phyloP scores from a whole-genome alignment of 805 yeast species.

The Yarrowia sp. region DNA sequence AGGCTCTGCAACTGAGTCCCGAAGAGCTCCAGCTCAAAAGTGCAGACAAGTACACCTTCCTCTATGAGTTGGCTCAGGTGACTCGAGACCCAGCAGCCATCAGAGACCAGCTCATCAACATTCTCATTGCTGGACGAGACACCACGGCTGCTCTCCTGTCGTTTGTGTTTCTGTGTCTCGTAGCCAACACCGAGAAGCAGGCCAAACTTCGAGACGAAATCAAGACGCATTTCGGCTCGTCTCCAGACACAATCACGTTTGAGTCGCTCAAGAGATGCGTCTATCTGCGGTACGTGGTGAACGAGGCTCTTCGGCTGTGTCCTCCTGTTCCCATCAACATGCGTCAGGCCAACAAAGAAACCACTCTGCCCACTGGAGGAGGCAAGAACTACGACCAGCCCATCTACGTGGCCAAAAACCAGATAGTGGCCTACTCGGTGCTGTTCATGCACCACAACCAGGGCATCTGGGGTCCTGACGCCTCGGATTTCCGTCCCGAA shows the following conservation, averaged over 20 bases:
- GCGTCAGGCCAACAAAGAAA: constrained; percentile 56
- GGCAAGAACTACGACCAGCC: constrained; percentile 54
- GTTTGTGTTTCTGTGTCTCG: constrained; percentile 54
- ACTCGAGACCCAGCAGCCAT: constrained; percentile 57
- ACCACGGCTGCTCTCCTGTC: constrained; percentile 61
- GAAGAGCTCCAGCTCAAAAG: constrained; percentile 40
- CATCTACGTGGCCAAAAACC: constrained; percentile 56
- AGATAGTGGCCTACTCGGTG: constrained; percentile 52
- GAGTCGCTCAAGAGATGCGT: constrained; percentile 58
- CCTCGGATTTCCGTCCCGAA: constrained; percentile 56
- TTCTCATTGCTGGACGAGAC: constrained; percentile 62
- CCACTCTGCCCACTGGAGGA: constrained; percentile 62
- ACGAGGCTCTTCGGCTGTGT: constrained; percentile 59
- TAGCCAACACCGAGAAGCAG: constrained; percentile 50
- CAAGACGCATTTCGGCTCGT: constrained; percentile 49
- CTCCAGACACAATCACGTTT: constrained; percentile 50
- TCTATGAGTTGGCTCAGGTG: constrained; percentile 58
- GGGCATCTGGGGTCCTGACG: constrained; percentile 56
- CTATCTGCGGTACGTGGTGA: constrained; percentile 57
- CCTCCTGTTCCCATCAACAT: constrained; percentile 62
- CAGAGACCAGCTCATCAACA: constrained; percentile 60
- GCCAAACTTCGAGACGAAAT: constrained; percentile 52
- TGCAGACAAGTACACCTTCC: constrained; percentile 55
- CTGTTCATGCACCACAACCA: constrained; percentile 55
- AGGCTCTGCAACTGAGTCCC: constrained; percentile 48